Conservation (phyloP, 1,284 basidiomycete species). For the Moesziomyces parantarcticus region DNA sequence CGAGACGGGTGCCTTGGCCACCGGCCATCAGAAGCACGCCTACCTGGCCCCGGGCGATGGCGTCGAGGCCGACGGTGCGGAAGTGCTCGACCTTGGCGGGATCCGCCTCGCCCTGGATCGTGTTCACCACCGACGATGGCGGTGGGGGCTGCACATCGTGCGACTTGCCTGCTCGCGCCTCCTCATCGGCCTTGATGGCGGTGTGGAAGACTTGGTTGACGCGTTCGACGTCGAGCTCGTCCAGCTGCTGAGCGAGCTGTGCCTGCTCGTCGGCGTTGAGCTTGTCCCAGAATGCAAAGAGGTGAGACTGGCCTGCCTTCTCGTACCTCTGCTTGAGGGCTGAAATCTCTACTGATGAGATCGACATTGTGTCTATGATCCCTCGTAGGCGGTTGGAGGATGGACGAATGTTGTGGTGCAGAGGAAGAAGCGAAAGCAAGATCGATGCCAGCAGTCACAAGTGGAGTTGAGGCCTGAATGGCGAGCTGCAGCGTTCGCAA, state of each 20-base stretch:
- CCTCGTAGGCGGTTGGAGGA: neutral
- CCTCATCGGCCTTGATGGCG: conserved; percentile 78
- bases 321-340: conserved; percentile 67
- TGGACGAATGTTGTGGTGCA: neutral
- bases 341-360: conserved; percentile 32
- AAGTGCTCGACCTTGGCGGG: conserved; percentile 71
- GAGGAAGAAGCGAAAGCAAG: neutral
- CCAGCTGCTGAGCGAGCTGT: conserved; percentile 79
- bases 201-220: conserved; percentile 88
- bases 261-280: conserved; percentile 77
- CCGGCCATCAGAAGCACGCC: conserved; percentile 97
- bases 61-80: conserved; percentile 78
- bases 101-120: conserved; percentile 51
- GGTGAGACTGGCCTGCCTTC: conserved; percentile 85
- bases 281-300: conserved; percentile 85
- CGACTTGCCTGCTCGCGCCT: conserved; percentile 70
- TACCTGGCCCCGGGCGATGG: conserved; percentile 83
- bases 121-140: conserved; percentile 47
- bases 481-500: too few relatives aligned
- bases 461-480: neutral
- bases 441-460: neutral
- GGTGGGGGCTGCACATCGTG: conserved; percentile 63
- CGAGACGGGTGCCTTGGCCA: conserved; percentile 94
- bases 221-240: conserved; percentile 84
- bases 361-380: conserved; percentile 18